Evolutionary conservation across 495 filamentous ascomycete genomes (phyloP), one percentile per base, ranked within the genome.

Genomic region (Penicillium pulvis): DNA sequence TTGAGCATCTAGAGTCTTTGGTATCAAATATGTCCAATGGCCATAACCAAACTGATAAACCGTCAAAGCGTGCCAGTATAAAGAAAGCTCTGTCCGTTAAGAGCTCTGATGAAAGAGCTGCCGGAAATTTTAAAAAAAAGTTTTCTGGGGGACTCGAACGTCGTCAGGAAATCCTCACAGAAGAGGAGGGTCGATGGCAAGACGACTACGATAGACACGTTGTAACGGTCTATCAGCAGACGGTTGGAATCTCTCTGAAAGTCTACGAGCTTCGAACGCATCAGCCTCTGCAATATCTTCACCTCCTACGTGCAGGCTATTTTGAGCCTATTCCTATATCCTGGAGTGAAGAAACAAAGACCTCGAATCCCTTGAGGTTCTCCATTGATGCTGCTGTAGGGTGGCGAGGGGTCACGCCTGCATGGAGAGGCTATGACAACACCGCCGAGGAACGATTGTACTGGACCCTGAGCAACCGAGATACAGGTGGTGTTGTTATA

Each of bases 401-500:
- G 36, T 81, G 78, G 78, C 64, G 78, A 64, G 78, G 78, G 19
- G 72, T 81, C 36, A 81, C 78, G 4, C 76, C 78, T 1, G 55
- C 67, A 1, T 81, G 78, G 78, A 66, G 78, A 57, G 78, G 77
- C 4, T 81, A 72, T 49, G 74, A 77, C 61, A 69, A 78, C 54
- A 73, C 73, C 2, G 77, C 78, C 49, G 76, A 81, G 55, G 78
- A 81, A 57, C 68, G 78, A 20, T 56, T 79, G 24, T 81, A 79
- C 57, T 81, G 78, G 78, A 75, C 78, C 3, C 54, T 79, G 49
- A 79, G 76, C 57, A 71, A 81, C 59, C 65, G 76, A 53, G 64
- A 65, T 30, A 70, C 71, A n/a, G 42, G 20, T 30, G 64, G 65
- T 28, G 55, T 53, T 45, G 62, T 67, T 31, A 49, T 79, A 65